phyloP scores from a whole-genome alignment of 176 grass and related monocot genomes.

The Tuctoria greenei region DNA sequence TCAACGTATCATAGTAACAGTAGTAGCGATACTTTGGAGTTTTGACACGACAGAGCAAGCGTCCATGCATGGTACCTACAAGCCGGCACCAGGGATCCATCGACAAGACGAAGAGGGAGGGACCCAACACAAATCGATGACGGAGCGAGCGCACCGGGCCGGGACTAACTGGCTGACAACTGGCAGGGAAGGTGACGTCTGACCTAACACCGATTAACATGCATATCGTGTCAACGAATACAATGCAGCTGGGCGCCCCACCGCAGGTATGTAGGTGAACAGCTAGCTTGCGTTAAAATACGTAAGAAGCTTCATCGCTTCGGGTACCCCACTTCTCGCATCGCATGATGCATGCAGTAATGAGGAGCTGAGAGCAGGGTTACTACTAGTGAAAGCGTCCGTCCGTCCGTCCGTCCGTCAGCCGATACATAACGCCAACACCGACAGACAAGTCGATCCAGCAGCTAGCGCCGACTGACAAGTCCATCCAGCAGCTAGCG shows the following conservation, averaged over 20 bases:
- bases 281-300: neutral
- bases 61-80: neutral
- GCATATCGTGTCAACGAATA: neutral
- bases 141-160: neutral
- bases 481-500: neutral
- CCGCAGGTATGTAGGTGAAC: neutral
- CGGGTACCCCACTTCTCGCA: too few species aligned
- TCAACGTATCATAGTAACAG: too few species aligned
- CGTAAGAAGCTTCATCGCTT: neutral
- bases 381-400: neutral
- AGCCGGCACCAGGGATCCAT: neutral
- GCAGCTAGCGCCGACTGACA: neutral
- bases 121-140: neutral
- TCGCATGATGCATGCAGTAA: neutral
- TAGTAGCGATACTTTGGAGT: too few species aligned
- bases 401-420: neutral
- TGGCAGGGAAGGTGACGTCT: slow-evolving; percentile 16
- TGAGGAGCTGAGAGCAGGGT: neutral
- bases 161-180: neutral
- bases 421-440: neutral
- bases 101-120: neutral
- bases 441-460: neutral
- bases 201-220: neutral
- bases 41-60: neutral
- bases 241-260: neutral